Base-by-base conservation (phyloP, 2,329 filamentous ascomycete species). In the Macroventuria anomochaeta region DNA sequence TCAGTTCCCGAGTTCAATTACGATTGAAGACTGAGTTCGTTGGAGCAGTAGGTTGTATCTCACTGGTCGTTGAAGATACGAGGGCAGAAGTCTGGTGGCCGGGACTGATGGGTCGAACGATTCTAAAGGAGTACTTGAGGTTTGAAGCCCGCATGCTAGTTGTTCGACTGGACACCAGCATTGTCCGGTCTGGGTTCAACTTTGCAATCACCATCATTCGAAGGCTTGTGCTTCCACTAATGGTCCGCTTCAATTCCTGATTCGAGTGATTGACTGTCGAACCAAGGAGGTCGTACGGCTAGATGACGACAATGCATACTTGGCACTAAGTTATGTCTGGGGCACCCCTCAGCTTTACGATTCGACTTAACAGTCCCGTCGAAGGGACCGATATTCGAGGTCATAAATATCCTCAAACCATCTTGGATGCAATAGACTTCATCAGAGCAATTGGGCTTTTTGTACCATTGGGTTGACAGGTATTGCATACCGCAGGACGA, bases 251-350 rank as follows among this genome's bases (percentile, higher is more conserved):
- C 10, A 21, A 4, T 8, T 5, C 6, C 20, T 8, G 7, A 42
- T 26, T 4, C 5, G n/a, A 26, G 39, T 31, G 5, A 42, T 42
- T 11, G 12, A 42, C 13, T 42, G 26, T 20, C 38, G 10, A 7
- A 29, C 25, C 5, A 21, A 20, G 3, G 18, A 13, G 1, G 15
- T 42, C 2, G 39, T 31, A n/a, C 11, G 8, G 6, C 17, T 42
- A 2, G 17, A 21, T n/a, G n/a, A n/a, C n/a, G 29, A 18, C 7
- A 3, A 15, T 7, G 25, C 20, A 3, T 43, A 43, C 25, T 18
- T 43, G 2, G 40, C 40, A 6, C 20, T 43, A 7, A 43, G 40
- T 15, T 43, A 43, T n/a, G 29, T 43, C 20, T 43, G 40, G 40
- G 40, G 40, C 13, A 17, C n/a, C n/a, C n/a, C n/a, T n/a, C n/a